Evolutionary conservation across 345 rosid genomes (phyloP).

Genomic region (Physaria fendleri): DNA sequence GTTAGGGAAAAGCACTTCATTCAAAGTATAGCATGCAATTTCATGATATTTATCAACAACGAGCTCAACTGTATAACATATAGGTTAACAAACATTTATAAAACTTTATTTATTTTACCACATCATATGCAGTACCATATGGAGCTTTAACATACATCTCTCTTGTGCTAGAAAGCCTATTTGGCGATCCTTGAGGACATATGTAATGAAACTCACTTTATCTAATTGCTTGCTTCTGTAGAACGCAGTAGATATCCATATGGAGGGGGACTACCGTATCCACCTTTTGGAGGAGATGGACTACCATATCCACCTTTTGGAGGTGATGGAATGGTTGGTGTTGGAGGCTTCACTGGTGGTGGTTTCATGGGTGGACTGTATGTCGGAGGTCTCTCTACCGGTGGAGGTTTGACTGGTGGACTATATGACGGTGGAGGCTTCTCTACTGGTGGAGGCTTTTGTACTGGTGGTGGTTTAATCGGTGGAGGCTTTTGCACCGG

Average conservation of each 20-base stretch:
- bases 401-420: neutral
- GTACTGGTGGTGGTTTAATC: neutral
- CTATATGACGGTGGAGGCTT: slow-evolving; percentile 11
- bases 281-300: slow-evolving; percentile 23
- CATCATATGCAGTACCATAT: slow-evolving; percentile 11
- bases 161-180: neutral
- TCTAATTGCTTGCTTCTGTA: neutral
- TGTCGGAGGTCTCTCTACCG: neutral
- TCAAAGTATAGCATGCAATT: neutral
- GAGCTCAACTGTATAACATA: neutral
- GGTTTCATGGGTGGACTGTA: neutral
- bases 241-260: slow-evolving; percentile 3
- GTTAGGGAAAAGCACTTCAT: too few relatives aligned
- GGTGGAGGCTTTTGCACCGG: neutral
- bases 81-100: neutral
- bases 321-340: slow-evolving; percentile 11
- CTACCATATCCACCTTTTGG: slow-evolving; percentile 25
- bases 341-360: neutral
- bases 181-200: neutral
- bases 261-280: slow-evolving; percentile 30
- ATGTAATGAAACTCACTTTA: neutral
- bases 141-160: slow-evolving; percentile 2
- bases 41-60: neutral
- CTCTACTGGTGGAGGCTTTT: neutral
- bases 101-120: slow-evolving; percentile 22